Evolutionary conservation across 768 basidiomycete species (phyloP), one percentile per base, ranked within the genome.

Genomic region (Cystobasidium onofrii): DNA sequence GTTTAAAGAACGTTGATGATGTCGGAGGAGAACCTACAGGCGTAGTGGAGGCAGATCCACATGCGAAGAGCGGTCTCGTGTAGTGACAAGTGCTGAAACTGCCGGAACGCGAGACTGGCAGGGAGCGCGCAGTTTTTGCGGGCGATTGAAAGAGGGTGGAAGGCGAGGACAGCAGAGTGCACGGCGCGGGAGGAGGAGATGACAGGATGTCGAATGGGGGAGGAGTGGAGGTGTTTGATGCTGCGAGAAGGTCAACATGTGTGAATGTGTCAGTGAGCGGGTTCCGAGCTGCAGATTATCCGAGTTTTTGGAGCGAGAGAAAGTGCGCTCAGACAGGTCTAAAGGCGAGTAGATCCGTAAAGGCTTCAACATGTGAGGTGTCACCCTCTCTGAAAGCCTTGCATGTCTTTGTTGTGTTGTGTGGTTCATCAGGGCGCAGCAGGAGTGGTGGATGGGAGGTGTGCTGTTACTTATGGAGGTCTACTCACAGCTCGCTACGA

Each of bases 341-440:
- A 33, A 55, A 55, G 55, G 54, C 34, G 18, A 55, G 25, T 33
- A 71, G 69, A 71, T 55, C 50, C 43, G 31, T 70, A 71, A 39
- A 71, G 9, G 55, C 50, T 36, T 57, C 55, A 18, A 54, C 69
- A 23, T 55, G 25, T 27, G 55, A 29, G 29, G 54, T 33, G 29
- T 23, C 33, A 71, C 33, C 69, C 69, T 36, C 34, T 71, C 50
- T 57, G 69, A 55, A 71, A 71, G 69, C 69, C 69, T 71, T 71
- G 69, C 69, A 71, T 71, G 69, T 71, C 69, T 41, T 71, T 71
- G n/a, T 23, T 55, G 20, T 25, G 12, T 71, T n/a, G 29, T 31
- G 34, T 55, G 34, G 33, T 71, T 55, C 50, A 71, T 55, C 55
- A 29, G 69, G 52, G 41, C 55, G 29, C 29, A 52, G 52, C 27